These are phyloP conservation scores for Acanthamoeba triangularis DNA, from an alignment of 208 protist species.

Conservation along the genomic window DNA sequence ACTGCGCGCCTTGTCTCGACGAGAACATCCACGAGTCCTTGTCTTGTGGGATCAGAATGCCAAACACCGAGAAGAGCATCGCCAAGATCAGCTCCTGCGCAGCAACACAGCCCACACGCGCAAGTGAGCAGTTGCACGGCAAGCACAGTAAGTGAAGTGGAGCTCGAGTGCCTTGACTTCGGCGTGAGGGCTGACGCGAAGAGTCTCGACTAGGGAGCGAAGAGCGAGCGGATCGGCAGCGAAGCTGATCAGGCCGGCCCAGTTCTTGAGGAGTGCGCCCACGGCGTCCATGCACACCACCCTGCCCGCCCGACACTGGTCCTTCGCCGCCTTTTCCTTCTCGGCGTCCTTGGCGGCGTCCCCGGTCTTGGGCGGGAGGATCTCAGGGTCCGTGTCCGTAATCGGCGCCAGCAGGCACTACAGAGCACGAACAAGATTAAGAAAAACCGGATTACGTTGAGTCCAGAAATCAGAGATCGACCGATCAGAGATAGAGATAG, in stretches of 20 bases:
- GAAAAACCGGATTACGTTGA: not conserved
- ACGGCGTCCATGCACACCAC: constrained; percentile 70
- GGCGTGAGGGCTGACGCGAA: constrained; percentile 78
- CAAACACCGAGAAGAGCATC: constrained; percentile 81
- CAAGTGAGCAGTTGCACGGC: too few species aligned
- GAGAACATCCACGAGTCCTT: constrained; percentile 68
- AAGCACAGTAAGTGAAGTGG: not conserved
- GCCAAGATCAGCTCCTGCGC: constrained; percentile 71
- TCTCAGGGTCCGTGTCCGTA: constrained; percentile 2
- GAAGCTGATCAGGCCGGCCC: constrained; percentile 80
- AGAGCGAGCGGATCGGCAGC: constrained; percentile 79
- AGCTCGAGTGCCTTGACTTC: constrained; percentile 77
- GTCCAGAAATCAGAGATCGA: too few species aligned
- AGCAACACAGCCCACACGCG: too few species aligned
- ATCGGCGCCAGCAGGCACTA: constrained; percentile 9
- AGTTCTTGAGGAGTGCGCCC: constrained; percentile 77
- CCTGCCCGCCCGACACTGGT: not conserved
- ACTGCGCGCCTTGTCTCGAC: constrained; percentile 59
- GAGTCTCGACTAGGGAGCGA: constrained; percentile 78
- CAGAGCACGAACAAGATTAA: not conserved
- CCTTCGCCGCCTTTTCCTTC: not conserved
- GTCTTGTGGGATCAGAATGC: constrained; percentile 65
- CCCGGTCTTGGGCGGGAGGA: not conserved
- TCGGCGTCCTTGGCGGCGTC: not conserved
- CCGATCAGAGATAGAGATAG: too few species aligned